Base-by-base conservation (phyloP, 495 filamentous ascomycete species). In the Lentithecium fluviatile region DNA sequence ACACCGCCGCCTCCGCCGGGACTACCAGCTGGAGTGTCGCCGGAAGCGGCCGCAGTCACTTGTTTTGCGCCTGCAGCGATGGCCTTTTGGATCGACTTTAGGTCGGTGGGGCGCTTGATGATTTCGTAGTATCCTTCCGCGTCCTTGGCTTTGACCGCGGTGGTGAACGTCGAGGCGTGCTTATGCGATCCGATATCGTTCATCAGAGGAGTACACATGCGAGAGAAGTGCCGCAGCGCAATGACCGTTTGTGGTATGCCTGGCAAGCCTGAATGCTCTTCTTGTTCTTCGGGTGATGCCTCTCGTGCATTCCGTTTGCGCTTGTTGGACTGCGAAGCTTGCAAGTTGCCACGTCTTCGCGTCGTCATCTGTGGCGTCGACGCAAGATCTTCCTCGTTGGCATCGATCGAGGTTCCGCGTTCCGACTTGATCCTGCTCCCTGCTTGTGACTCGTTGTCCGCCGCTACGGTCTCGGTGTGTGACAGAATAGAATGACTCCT, bases 111-210 rank as follows among this genome's bases (percentile, higher is more conserved):
- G 23, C 86, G 85, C 58, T 88, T 84, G 56, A 98, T 88, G 45
- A 96, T 83, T 62, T 89, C 88, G 58, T 83, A 85, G 71, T 98
- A 98, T 3, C 91, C 91, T 1, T 90, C 89, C 0, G 92, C 94
- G 65, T 92, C 85, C 37, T 83, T 84, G 49, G 95, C 90, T 29
- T 87, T 88, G 32, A 98, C 82, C 1, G 92, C 89, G 51, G 84
- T 83, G 20, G 85, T 84, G 70, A 98, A 98, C 64, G 91, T 87
- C 29, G 89, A 92, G 6, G 90, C 94, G 57, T 91, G 85, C 46
- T 91, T 90, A 74, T 98, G 91, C 42, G 82, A 84, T 8, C 83
- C 78, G 54, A 97, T 90, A 70, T 91, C 87, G 63, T 94, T 89
- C 75, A 97, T 84, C 52, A 95, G 84, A 0, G 89, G 86, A 17